A percentile compares a stretch with the other conserved stretches of the same genome.
phyloP scores from a whole-genome alignment of 2,329 filamentous ascomycete genomes.

The Monilinia fructicola region DNA sequence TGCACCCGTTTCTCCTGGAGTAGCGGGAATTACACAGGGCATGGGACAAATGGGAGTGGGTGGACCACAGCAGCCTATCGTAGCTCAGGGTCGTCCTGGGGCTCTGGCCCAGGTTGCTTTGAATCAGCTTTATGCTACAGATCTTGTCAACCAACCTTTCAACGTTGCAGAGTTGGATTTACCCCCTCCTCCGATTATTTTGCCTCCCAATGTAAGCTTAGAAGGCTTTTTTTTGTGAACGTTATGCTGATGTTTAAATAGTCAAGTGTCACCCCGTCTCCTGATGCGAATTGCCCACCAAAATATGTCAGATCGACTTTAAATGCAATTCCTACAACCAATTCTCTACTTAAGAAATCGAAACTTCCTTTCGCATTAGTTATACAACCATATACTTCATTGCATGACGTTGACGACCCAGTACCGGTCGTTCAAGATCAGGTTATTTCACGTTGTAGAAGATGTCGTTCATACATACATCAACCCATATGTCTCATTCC shows the following conservation, averaged over 20 bases:
- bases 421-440: constrained; percentile 94
- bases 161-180: constrained; percentile 90
- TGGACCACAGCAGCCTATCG: constrained; percentile 40
- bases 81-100: constrained; percentile 50
- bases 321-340: constrained; percentile 88
- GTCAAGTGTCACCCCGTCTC: constrained; percentile 89
- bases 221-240: not conserved
- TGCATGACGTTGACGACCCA: constrained; percentile 89
- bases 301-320: constrained; percentile 95
- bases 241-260: constrained; percentile 48
- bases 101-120: constrained; percentile 56
- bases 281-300: constrained; percentile 83
- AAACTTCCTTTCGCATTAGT: constrained; percentile 93
- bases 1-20: constrained; percentile 43
- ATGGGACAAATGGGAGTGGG: constrained; percentile 77
- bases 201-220: constrained; percentile 84
- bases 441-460: constrained; percentile 92
- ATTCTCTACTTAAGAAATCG: constrained; percentile 93
- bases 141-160: constrained; percentile 89
- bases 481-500: constrained; percentile 93
- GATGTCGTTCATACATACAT: constrained; percentile 98
- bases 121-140: constrained; percentile 90
- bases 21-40: constrained; percentile 75
- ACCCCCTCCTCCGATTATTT: constrained; percentile 83
- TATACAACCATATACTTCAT: constrained; percentile 90